These are phyloP conservation scores for Cardiospermum halicacabum DNA, from an alignment of 345 rosid genomes.

Conservation along the genomic window DNA sequence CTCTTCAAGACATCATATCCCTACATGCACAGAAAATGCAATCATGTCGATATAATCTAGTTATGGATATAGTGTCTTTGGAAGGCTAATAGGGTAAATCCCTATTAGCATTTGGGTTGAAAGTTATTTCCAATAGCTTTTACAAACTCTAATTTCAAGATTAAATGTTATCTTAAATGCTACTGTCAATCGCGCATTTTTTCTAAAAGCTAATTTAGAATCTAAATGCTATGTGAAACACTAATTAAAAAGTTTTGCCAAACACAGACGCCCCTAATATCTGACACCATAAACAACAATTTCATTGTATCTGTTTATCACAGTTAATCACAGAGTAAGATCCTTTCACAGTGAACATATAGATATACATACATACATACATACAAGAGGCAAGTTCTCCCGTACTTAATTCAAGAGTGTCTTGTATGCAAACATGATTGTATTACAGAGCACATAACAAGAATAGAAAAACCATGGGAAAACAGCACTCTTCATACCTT, in stretches of 20 bases:
- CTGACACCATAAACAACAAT: background rate
- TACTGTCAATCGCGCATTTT: too few relatives aligned
- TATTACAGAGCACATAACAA: background rate
- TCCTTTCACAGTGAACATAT: background rate
- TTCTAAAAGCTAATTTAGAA: too few relatives aligned
- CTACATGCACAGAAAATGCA: constrained; percentile 29
- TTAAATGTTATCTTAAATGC: too few relatives aligned
- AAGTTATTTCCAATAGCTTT: too few relatives aligned
- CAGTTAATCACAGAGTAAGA: background rate
- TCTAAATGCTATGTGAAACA: too few relatives aligned
- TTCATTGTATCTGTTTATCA: background rate
- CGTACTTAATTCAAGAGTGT: background rate
- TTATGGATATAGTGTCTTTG: too few relatives aligned
- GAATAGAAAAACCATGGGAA: background rate
- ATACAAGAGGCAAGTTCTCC: background rate
- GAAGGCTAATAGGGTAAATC: too few relatives aligned
- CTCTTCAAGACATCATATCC: constrained; percentile 82
- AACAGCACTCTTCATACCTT: constrained; percentile 29
- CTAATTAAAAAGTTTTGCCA: too few relatives aligned
- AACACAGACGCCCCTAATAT: too few relatives aligned
- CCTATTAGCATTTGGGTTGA: too few relatives aligned
- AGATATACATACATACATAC: background rate
- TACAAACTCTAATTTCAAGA: too few relatives aligned
- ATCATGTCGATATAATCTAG: too few relatives aligned
- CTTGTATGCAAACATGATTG: background rate